Conservation (phyloP, 768 basidiomycete species). For the Mycena haematopus region DNA sequence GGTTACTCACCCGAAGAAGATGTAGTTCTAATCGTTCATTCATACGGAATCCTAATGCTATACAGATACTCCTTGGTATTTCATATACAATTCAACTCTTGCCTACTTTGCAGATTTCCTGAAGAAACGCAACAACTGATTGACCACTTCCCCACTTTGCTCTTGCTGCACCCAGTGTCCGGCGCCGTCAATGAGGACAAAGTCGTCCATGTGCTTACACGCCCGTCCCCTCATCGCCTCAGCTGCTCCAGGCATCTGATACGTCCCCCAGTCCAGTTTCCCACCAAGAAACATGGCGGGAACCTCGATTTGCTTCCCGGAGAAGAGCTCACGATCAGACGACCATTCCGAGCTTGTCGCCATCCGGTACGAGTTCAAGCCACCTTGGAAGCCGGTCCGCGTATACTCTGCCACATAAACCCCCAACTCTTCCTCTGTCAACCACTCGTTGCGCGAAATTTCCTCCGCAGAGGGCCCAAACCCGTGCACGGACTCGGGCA, state of each 20-base stretch:
- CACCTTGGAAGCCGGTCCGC: conserved; percentile 68
- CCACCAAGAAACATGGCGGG: conserved; percentile 67
- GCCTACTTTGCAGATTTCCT: conserved; percentile 5
- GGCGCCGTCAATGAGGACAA: conserved; percentile 28
- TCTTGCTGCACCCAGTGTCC: conserved; percentile 31
- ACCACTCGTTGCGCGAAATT: conserved; percentile 46
- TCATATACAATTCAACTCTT: not conserved
- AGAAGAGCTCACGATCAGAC: conserved; percentile 51
- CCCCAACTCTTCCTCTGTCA: conserved; percentile 52
- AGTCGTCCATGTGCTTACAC: conserved; percentile 27
- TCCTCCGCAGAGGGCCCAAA: conserved; percentile 42
- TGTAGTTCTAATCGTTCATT: not conserved
- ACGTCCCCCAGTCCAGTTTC: conserved; percentile 65
- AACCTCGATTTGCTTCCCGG: conserved; percentile 51
- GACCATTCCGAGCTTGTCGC: conserved; percentile 42
- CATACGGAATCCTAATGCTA: not conserved
- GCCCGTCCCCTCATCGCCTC: conserved; percentile 16
- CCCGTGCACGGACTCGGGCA: conserved; percentile 54
- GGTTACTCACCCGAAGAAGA: conserved; percentile 25
- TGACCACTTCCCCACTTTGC: conserved; percentile 16
- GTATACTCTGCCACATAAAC: conserved; percentile 57
- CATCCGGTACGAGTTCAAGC: conserved; percentile 61
- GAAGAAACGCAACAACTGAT: conserved; percentile 23
- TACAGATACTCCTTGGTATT: conserved; percentile 6
- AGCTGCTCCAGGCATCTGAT: conserved; percentile 54